Percentiles rank a stretch among this genome's conserved stretches.
Conservation (phyloP, 2,329 filamentous ascomycete genomes). For the Calonectria hongkongensis region DNA sequence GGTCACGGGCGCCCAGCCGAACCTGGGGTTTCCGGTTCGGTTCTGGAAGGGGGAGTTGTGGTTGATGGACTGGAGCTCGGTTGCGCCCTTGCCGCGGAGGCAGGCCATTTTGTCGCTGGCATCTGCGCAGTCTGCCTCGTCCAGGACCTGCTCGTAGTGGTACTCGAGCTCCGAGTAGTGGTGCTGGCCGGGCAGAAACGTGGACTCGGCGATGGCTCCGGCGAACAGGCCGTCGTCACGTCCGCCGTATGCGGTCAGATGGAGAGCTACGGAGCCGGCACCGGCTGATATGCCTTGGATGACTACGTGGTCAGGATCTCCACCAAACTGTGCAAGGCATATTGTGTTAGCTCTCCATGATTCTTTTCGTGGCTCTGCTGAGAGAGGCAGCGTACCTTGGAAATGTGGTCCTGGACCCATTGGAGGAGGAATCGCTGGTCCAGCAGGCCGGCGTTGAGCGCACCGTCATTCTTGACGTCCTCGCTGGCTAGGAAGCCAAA, state of each 20-base stretch:
- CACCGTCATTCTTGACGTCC: constrained; percentile 71
- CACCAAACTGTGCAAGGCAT: constrained; percentile 68
- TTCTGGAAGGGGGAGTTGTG: constrained; percentile 63
- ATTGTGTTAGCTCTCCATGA: constrained; percentile 2
- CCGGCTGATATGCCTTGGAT: constrained; percentile 78
- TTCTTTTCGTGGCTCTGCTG: background rate
- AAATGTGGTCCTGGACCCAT: constrained; percentile 78
- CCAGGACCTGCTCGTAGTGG: constrained; percentile 65
- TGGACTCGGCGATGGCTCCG: constrained; percentile 67
- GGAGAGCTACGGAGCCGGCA: constrained; percentile 74
- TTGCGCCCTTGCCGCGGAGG: constrained; percentile 61
- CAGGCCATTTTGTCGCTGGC: constrained; percentile 62
- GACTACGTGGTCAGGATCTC: constrained; percentile 75
- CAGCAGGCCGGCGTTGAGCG: constrained; percentile 77
- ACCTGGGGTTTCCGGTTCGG: constrained; percentile 60
- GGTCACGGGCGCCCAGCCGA: constrained; percentile 71
- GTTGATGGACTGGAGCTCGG: constrained; percentile 65
- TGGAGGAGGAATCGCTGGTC: constrained; percentile 77
- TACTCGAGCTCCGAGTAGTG: constrained; percentile 66
- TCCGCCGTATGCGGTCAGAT: constrained; percentile 68
- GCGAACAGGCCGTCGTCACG: constrained; percentile 67
- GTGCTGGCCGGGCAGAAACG: constrained; percentile 71
- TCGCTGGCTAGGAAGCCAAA: constrained; percentile 78
- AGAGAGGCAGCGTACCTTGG: constrained; percentile 57
- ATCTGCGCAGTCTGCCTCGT: constrained; percentile 60